Conservation (phyloP, 352 stramenopile genomes). For the Phytophthora sojae region DNA sequence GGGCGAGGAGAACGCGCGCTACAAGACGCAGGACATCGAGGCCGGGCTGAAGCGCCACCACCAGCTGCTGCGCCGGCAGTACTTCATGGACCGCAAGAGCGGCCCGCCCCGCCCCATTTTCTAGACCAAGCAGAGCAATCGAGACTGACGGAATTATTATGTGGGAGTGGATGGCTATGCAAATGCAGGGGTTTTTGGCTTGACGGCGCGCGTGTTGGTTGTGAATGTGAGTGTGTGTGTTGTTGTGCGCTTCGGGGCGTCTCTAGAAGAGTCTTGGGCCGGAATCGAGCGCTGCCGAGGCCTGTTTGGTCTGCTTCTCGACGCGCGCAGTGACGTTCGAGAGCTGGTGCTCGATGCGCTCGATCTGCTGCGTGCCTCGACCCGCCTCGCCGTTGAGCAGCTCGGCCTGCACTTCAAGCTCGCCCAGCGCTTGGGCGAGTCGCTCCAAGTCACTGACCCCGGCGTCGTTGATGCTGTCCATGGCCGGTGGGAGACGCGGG, state of each 20-base stretch:
- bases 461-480: conserved; percentile 25
- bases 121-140: conserved; percentile 21
- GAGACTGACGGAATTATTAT: not conserved
- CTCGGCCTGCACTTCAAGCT: conserved; percentile 78
- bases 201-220: not conserved
- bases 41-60: conserved; percentile 75
- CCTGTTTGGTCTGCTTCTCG: conserved; percentile 75
- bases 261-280: conserved; percentile 52
- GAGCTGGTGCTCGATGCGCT: conserved; percentile 73
- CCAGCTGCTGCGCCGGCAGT: conserved; percentile 79
- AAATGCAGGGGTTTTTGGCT: conserved; percentile 1
- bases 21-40: conserved; percentile 80
- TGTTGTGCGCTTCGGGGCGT: not conserved
- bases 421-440: conserved; percentile 62
- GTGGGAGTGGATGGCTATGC: conserved; percentile 1
- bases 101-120: conserved; percentile 51
- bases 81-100: conserved; percentile 88
- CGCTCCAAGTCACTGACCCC: conserved; percentile 67
- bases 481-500: conserved; percentile 20
- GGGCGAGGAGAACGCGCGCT: conserved; percentile 65
- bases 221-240: not conserved
- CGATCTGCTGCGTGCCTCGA: conserved; percentile 77
- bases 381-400: conserved; percentile 71
- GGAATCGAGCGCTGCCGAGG: conserved; percentile 47
- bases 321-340: conserved; percentile 72